Base-by-base conservation (phyloP, 768 basidiomycete genomes). In the Lactarius pseudohatsudake region DNA sequence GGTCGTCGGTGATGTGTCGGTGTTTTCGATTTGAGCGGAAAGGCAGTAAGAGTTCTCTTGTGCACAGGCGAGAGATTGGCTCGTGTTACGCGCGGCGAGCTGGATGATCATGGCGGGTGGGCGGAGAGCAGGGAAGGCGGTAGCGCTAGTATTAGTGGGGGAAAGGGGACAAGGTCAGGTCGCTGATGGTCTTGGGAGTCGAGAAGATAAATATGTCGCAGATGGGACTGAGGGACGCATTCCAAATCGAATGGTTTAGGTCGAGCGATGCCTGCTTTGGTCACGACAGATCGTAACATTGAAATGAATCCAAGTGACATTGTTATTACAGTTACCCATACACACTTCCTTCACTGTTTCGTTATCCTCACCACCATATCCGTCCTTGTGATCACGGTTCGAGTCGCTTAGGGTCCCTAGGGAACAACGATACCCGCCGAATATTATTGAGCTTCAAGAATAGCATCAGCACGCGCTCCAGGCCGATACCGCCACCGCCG, bases 391-490 rank as follows among this genome's bases (percentile, higher is more conserved):
- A 20, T 79, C 77, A 98, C 53, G 96, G 96, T 71, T 92, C 91
- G 71, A 98, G 81, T 64, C 96, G 84, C 81, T 94, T 96, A 64
- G 97, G 97, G 80, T 98, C 97, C 73, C 97, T 85, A 16, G 97
- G 97, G 88, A 98, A 98, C 74, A 98, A 75, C 30, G 91, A 91
- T 30, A 94, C 95, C 59, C 94, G 82, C 59, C 96, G 84, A 74
- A 98, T 95, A 81, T 98, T 97, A 80, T 91, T 92, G 69, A 99
- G 83, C 80, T 96, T 96, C 76, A 99, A 81, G 86, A 95, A 99
- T 71, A 99, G 81, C 96, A 98, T 98, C 74, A 98, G 78, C 60
- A 99, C 95, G 62, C 94, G 91, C 78, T 97, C 95, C 67, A 96
- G 82, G 61, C 93, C 96, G 72, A 98, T 94, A 67, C 96, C 96